Percentiles rank a stretch among this genome's conserved stretches.
Conservation (phyloP, 352 stramenopile species). For the Ophiocytium majus region DNA sequence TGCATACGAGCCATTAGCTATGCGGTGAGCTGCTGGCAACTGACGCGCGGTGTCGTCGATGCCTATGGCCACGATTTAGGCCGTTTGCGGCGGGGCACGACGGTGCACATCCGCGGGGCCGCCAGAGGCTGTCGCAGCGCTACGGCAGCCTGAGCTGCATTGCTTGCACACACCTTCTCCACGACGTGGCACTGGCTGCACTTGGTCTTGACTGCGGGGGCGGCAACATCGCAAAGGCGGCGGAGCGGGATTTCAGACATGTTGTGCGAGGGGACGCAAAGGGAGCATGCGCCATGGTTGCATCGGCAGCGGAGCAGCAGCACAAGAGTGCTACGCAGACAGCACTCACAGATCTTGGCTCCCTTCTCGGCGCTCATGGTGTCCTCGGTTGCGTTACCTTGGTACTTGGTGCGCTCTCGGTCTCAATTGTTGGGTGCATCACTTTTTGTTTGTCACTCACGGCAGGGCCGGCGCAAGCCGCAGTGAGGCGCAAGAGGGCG, state of each 20-base stretch:
- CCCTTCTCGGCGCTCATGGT: constrained; percentile 63
- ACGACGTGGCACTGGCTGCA: constrained; percentile 90
- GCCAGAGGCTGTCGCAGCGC: no score
- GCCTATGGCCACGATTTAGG: no score
- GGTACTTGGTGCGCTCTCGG: background rate
- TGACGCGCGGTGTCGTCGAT: no score
- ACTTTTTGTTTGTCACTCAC: no score
- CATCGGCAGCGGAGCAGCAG: background rate
- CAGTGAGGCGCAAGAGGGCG: no score
- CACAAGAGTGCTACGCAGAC: background rate
- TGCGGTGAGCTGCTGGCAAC: background rate
- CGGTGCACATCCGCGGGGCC: no score
- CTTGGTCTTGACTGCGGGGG: constrained; percentile 87
- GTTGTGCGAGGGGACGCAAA: no score
- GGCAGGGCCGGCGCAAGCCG: no score
- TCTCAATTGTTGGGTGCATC: background rate
- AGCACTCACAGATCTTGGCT: constrained; percentile 76
- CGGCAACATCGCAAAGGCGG: no score
- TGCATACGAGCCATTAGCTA: constrained; percentile 6
- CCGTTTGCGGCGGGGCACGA: no score
- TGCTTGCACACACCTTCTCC: constrained; percentile 59
- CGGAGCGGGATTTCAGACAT: no score
- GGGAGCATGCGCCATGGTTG: background rate
- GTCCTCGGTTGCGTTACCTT: background rate
- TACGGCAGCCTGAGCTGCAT: constrained; percentile 1